A percentile compares a stretch with the other conserved stretches of the same genome.
Conservation (phyloP, 148 eudicot species). For the Rhododendron williamsianum region DNA sequence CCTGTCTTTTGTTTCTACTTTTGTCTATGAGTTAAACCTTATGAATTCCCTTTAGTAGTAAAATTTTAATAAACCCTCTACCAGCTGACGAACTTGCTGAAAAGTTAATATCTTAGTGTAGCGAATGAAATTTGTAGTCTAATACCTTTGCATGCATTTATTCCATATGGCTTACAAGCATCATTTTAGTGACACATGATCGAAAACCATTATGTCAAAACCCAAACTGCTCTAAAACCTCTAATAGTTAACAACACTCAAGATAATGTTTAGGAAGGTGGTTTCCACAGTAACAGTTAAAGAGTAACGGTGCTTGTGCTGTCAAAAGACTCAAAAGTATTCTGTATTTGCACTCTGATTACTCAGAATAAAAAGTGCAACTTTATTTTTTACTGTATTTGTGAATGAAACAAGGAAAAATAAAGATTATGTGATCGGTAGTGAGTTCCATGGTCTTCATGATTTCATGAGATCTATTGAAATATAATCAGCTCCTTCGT, state of each 20-base stretch:
- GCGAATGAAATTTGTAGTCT: not conserved
- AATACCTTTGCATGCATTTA: not conserved
- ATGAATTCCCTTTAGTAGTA: not conserved
- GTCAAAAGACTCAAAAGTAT: not conserved
- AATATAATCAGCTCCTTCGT: slow-evolving; percentile 1
- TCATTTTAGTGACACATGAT: not conserved
- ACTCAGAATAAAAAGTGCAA: not conserved
- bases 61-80: not conserved
- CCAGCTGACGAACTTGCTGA: not conserved
- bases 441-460: not conserved
- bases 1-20: not conserved
- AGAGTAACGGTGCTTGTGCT: not conserved
- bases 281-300: not conserved
- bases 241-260: not conserved
- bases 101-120: not conserved
- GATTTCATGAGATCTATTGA: not conserved
- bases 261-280: not conserved
- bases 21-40: slow-evolving; percentile 7
- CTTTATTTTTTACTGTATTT: not conserved
- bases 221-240: not conserved
- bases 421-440: not conserved
- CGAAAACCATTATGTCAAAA: not conserved
- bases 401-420: not conserved
- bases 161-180: not conserved
- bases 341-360: not conserved